Conservation (phyloP, 2,329 filamentous ascomycete species). For the Alternaria arbusti region DNA sequence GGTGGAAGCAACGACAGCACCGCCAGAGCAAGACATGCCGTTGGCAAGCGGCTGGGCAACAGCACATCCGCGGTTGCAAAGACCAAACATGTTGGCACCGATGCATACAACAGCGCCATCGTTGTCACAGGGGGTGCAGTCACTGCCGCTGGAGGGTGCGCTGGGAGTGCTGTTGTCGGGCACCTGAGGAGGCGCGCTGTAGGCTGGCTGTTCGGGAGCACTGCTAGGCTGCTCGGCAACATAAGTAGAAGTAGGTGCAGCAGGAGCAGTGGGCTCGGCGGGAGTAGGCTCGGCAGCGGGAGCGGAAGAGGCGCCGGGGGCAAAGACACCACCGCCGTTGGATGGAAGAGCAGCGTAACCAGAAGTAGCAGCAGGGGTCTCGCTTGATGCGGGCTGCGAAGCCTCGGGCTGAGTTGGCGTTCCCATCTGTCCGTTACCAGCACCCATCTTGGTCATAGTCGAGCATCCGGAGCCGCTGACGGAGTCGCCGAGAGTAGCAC, state of each 20-base stretch:
- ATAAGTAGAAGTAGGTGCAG: constrained; percentile 2
- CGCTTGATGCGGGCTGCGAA: constrained; percentile 3
- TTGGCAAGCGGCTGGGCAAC: constrained; percentile 49
- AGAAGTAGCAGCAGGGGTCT: constrained; percentile 2
- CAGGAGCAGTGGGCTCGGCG: constrained; percentile 3
- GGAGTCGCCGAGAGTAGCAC: constrained; percentile 41
- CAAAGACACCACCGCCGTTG: constrained; percentile 32
- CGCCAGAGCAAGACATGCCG: constrained; percentile 51
- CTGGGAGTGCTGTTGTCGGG: constrained; percentile 17
- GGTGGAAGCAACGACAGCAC: constrained; percentile 23
- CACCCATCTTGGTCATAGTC: constrained; percentile 39
- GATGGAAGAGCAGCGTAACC: constrained; percentile 4
- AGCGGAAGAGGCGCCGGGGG: constrained; percentile 41
- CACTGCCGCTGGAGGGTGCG: constrained; percentile 14
- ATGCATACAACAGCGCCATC: constrained; percentile 55
- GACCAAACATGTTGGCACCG: constrained; percentile 50
- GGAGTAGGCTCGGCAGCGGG: constrained; percentile 11
- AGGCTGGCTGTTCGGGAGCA: constrained; percentile 10
- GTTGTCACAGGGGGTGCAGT: constrained; percentile 46
- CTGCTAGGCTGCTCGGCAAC: constrained; percentile 10
- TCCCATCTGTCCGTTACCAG: constrained; percentile 38
- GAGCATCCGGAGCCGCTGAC: constrained; percentile 39
- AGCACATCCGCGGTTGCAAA: constrained; percentile 54
- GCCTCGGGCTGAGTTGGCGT: constrained; percentile 21
- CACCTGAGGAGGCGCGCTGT: not conserved